Base-by-base conservation (phyloP, 2,329 filamentous ascomycete species). In the Colletotrichum tropicale region DNA sequence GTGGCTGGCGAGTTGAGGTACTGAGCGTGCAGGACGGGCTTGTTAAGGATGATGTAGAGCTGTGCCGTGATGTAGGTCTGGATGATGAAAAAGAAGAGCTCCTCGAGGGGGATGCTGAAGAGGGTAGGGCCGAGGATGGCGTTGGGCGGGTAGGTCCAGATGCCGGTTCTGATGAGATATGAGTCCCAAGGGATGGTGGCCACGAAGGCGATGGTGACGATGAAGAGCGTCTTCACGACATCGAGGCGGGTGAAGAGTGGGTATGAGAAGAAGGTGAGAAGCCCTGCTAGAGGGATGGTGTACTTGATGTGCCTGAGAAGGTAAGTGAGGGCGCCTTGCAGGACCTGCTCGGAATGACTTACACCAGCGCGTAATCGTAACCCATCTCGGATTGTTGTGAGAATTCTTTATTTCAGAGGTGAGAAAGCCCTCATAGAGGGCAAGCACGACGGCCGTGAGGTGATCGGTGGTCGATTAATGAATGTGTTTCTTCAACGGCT, bases 161-260 rank as follows among this genome's bases (percentile, higher is more conserved):
- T 89, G 60, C 88, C 85, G 70, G 87, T 90, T 78, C 88, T 89
- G 79, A 96, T 94, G 55, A 95, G 88, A 82, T 94, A 94, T 10
- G 93, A 94, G 80, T 95, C 94, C 94, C 94, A 96, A 36, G 94
- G 94, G 30, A 93, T 91, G 0, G 94, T 95, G 6, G 93, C 90
- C 30, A 88, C 80, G 64, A 95, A 91, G 24, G 93, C 93, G 77
- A 94, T 88, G 24, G 87, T 84, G 74, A 93, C 87, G 66, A 95
- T 85, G 77, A 91, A 92, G 36, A 84, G 78, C 69, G 93, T 89
- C 80, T 93, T 93, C 83, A 91, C 93, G 52, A 91, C 80, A 81
- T 94, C 93, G 71, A 92, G 85, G 43, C 85, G 87, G 24, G 91
- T 93, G 70, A 91, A 87, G 43, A 95, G 87, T 4, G 93, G 93